Evolutionary conservation across 495 filamentous ascomycete genomes (phyloP), one percentile per base, ranked within the genome.

Genomic region (Haplographium delicatum): DNA sequence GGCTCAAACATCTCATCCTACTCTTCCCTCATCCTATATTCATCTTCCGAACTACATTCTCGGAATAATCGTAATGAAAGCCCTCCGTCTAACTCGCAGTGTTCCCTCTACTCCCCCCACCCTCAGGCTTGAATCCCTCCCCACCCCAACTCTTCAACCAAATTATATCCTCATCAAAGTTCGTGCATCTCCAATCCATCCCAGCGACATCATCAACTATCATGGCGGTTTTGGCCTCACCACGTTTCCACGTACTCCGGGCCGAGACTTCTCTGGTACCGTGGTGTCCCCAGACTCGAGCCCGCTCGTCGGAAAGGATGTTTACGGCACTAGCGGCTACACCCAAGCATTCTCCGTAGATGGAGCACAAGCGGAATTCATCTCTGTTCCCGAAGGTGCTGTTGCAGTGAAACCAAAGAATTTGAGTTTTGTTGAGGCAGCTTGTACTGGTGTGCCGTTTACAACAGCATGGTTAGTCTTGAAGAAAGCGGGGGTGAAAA

Each of bases 121-220:
- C 11, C 26, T 60, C 15, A 28, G 40, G 15, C 43, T 53, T 7
- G 25, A 25, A 16, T 47, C 43, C n/a, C 18, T 56, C 26, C 53
- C 57, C 4, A 60, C 50, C 8, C 57, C 57, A 27, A 38, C 16
- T 0, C 53, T 50, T 1, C 33, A 13, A 1, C 41, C 48, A 22
- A 37, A 37, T 28, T 33, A 60, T 30, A 33, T 60, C 23, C 44
- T 60, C 7, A 30, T 60, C 37, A 40, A 50, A 37, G 47, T 60
- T 33, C 39, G 43, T 22, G 57, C 53, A 18, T 56, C 53, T 9
- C 53, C 57, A 13, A 68, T 71, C 40, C 68, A 73, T 41, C 71
- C 70, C 39, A 65, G 64, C 35, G 69, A 73, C 53, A 53, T 69
- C 22, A 47, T 73, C 7, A 71, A 74, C 44, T 54, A 59, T 7